Conservation (phyloP, 2,329 filamentous ascomycete species). For the Penicillium sp. region DNA sequence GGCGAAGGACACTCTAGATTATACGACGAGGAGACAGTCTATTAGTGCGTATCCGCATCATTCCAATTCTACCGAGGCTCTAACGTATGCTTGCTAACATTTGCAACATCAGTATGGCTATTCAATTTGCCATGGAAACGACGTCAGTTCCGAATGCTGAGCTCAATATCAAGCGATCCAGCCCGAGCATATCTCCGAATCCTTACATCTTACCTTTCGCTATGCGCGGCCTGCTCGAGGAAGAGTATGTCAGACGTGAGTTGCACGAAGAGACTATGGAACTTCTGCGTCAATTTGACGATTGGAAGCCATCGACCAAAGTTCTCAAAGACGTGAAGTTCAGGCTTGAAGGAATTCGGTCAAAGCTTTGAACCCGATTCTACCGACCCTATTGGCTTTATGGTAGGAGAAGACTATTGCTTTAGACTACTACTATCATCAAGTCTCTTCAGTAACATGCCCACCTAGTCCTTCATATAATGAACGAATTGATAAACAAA, state of each 20-base stretch:
- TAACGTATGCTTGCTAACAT: slow-evolving; percentile 3
- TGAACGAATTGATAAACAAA: too few relatives aligned
- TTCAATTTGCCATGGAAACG: slow-evolving; percentile 69
- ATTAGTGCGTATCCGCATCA: slow-evolving; percentile 51
- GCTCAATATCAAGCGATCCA: slow-evolving; percentile 50
- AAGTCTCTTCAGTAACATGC: too few relatives aligned
- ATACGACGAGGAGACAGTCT: slow-evolving; percentile 83
- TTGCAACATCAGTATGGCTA: slow-evolving; percentile 50
- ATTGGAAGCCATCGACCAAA: slow-evolving; percentile 87
- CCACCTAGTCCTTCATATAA: too few relatives aligned
- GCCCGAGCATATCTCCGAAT: slow-evolving; percentile 50
- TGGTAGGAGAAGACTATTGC: too few relatives aligned
- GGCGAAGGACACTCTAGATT: slow-evolving; percentile 91
- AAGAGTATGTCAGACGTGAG: slow-evolving; percentile 80
- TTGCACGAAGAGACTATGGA: slow-evolving; percentile 69
- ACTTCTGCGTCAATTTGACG: slow-evolving; percentile 80
- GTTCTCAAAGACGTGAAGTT: slow-evolving; percentile 94
- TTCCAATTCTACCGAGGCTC: neutral
- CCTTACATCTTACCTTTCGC: slow-evolving; percentile 93
- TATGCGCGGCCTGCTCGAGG: slow-evolving; percentile 86
- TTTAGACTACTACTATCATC: too few relatives aligned
- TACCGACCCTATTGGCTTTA: neutral
- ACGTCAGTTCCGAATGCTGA: slow-evolving; percentile 46
- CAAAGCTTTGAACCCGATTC: slow-evolving; percentile 56
- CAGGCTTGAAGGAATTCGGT: slow-evolving; percentile 81